These are phyloP conservation scores for Phialophora chinensis DNA, from an alignment of 2,329 filamentous ascomycete genomes.

Conservation along the genomic window DNA sequence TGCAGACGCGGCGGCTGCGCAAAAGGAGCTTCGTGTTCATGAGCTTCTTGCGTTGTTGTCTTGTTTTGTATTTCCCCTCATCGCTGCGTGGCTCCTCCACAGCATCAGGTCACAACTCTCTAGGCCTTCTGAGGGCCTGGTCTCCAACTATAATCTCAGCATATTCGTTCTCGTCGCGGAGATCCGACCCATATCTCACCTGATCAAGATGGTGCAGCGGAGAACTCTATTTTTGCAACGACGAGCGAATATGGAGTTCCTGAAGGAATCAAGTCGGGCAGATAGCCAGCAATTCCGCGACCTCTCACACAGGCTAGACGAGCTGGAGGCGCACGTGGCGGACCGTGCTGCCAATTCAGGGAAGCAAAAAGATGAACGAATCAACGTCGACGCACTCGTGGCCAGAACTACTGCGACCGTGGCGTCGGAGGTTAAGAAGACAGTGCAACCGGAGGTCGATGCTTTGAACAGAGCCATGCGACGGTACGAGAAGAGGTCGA, in stretches of 20 bases:
- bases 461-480: conserved; percentile 86
- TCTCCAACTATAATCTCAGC: conserved; percentile 90
- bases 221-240: conserved; percentile 83
- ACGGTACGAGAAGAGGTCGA: conserved; percentile 87
- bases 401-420: conserved; percentile 45
- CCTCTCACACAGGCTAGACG: conserved; percentile 69
- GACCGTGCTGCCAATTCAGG: conserved; percentile 42
- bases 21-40: conserved; percentile 71
- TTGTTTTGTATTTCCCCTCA: conserved; percentile 78
- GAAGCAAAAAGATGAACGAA: conserved; percentile 44
- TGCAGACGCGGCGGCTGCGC: conserved; percentile 47
- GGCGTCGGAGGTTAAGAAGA: conserved; percentile 64
- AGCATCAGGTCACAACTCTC: conserved; percentile 79
- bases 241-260: conserved; percentile 58
- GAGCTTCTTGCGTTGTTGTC: conserved; percentile 75
- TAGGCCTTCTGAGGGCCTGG: conserved; percentile 80
- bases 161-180: conserved; percentile 90
- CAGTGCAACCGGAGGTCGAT: conserved; percentile 81
- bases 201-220: conserved; percentile 78
- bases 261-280: conserved; percentile 22
- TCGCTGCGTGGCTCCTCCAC: conserved; percentile 85
- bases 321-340: conserved; percentile 67
- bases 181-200: conserved; percentile 78
- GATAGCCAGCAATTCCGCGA: conserved; percentile 47
- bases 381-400: conserved; percentile 50